Percentiles rank a stretch among this genome's conserved stretches.
phyloP scores from a whole-genome alignment of 441 rosid species.

The Dalechampia spathulata region DNA sequence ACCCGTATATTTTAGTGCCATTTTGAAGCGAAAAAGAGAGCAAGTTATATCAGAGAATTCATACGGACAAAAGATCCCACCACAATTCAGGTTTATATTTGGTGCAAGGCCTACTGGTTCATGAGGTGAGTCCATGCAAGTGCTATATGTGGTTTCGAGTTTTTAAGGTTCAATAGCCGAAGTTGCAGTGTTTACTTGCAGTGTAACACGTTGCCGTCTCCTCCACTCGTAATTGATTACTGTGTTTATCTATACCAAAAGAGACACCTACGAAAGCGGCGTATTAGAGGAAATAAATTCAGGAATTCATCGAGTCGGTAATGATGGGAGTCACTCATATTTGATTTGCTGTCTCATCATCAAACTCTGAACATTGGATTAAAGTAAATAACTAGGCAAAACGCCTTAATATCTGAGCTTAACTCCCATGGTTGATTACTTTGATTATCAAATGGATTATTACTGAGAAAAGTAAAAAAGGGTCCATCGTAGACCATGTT shows the following conservation, averaged over 20 bases:
- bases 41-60: constrained; percentile 15
- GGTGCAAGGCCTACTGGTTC: constrained; percentile 30
- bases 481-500: too few relatives aligned
- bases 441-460: too few relatives aligned
- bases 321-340: too few relatives aligned
- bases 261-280: too few relatives aligned
- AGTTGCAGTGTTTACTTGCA: constrained; percentile 42
- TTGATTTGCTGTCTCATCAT: not conserved
- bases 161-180: constrained; percentile 32
- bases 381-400: not conserved
- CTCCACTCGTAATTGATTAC: constrained; percentile 18
- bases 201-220: constrained; percentile 32
- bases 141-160: constrained; percentile 22
- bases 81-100: constrained; percentile 22
- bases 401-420: constrained; percentile 3
- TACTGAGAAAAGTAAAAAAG: too few relatives aligned
- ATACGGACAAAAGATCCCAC: constrained; percentile 41
- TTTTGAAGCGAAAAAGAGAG: constrained; percentile 20
- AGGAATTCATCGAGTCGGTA: too few relatives aligned
- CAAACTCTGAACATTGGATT: not conserved
- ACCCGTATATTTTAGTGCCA: constrained; percentile 18
- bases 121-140: constrained; percentile 24
- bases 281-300: too few relatives aligned
- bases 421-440: not conserved
- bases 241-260: constrained; percentile 19